Evolutionary conservation across 2,329 filamentous ascomycete species (phyloP).

Genomic region (Penicillium sp.): DNA sequence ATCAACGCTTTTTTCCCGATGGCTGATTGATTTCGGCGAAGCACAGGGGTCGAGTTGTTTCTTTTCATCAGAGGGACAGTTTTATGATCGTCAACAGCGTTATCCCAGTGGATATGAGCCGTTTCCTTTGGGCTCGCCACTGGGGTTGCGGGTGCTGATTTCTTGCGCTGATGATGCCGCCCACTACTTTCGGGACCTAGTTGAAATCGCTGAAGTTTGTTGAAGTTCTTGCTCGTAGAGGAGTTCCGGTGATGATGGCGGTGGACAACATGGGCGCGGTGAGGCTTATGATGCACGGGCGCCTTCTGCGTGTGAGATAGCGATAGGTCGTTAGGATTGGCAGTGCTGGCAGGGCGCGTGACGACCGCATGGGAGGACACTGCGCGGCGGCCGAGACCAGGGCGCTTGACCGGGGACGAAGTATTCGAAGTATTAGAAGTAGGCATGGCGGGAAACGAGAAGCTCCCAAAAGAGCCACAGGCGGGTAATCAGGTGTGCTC

Average conservation of each 20-base stretch:
- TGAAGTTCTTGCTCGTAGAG: slow-evolving; percentile 46
- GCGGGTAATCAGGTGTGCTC: slow-evolving; percentile 23
- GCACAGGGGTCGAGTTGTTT: slow-evolving; percentile 46
- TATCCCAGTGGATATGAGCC: slow-evolving; percentile 45
- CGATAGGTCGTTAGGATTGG: slow-evolving; percentile 34
- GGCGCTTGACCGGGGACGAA: slow-evolving; percentile 42
- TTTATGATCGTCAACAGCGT: slow-evolving; percentile 37
- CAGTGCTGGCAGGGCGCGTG: slow-evolving; percentile 32
- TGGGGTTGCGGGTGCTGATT: slow-evolving; percentile 47
- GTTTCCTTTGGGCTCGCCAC: slow-evolving; percentile 42
- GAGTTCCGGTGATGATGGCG: slow-evolving; percentile 44
- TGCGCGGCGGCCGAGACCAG: slow-evolving; percentile 41
- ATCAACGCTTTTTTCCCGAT: slow-evolving; percentile 42
- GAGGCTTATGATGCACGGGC: slow-evolving; percentile 36
- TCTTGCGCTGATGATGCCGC: slow-evolving; percentile 48
- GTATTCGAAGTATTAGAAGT: slow-evolving; percentile 25
- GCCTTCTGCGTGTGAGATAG: slow-evolving; percentile 35
- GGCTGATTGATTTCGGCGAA: slow-evolving; percentile 41
- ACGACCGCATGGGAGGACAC: slow-evolving; percentile 43
- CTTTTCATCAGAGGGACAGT: slow-evolving; percentile 44
- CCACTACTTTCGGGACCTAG: slow-evolving; percentile 31
- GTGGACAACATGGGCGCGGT: slow-evolving; percentile 46
- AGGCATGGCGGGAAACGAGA: slow-evolving; percentile 24
- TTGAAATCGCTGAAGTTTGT: slow-evolving; percentile 44
- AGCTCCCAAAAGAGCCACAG: slow-evolving; percentile 16